Percentiles rank a stretch among this genome's conserved stretches.
phyloP scores from a whole-genome alignment of 108 stramenopile genomes.

The Fistulifera solaris region DNA sequence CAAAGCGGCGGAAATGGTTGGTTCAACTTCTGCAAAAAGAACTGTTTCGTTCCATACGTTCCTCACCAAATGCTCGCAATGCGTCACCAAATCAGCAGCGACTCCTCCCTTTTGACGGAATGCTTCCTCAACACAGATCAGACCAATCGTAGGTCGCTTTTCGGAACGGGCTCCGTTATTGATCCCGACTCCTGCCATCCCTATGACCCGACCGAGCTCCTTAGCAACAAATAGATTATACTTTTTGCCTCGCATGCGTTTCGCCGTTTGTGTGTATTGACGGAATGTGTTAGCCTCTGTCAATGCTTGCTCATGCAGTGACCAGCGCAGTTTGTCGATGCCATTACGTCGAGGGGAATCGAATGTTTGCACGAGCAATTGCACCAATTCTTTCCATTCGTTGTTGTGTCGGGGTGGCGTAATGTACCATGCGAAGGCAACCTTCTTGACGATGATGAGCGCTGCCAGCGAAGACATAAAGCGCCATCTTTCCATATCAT shows the following conservation, averaged over 20 bases:
- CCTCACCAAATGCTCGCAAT: not conserved
- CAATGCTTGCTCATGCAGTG: constrained; percentile 21
- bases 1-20: not conserved
- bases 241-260: constrained; percentile 42
- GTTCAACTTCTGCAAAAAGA: not conserved
- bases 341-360: constrained; percentile 11
- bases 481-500: no score
- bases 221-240: constrained; percentile 39
- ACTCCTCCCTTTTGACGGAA: not conserved
- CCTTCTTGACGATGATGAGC: no score
- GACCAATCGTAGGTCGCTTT: not conserved
- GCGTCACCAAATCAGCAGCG: not conserved
- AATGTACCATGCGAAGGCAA: constrained; percentile 7
- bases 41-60: not conserved
- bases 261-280: constrained; percentile 23
- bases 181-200: constrained; percentile 3
- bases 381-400: constrained; percentile 23
- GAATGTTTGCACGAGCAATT: constrained; percentile 25
- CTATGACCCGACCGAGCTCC: constrained; percentile 6
- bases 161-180: not conserved
- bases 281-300: constrained; percentile 33
- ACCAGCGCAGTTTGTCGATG: constrained; percentile 9
- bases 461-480: no score
- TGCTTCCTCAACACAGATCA: not conserved
- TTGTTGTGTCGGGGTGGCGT: constrained; percentile 17